phyloP scores from a whole-genome alignment of 2,329 filamentous ascomycete genomes.

The Beauveria sp. region DNA sequence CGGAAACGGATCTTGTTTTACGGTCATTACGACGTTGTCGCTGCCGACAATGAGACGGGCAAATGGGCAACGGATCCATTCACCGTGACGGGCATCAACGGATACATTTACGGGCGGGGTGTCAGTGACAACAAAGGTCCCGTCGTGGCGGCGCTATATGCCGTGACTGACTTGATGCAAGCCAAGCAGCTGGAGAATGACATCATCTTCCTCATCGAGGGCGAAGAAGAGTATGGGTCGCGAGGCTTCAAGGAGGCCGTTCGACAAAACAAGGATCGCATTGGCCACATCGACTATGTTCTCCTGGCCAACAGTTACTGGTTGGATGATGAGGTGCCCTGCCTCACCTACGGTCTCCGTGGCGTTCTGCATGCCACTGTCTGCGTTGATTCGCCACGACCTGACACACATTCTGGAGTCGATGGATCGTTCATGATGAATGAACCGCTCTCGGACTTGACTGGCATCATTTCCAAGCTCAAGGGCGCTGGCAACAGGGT shows the following conservation, averaged over 20 bases:
- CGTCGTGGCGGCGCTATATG: constrained; percentile 87
- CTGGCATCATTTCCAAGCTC: constrained; percentile 71
- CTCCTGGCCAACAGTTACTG: constrained; percentile 96
- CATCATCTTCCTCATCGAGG: constrained; percentile 89
- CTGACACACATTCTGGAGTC: constrained; percentile 93
- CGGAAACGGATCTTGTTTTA: constrained; percentile 92
- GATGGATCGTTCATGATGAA: constrained; percentile 86
- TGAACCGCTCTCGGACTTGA: constrained; percentile 86
- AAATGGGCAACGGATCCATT: constrained; percentile 90
- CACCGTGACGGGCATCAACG: constrained; percentile 78
- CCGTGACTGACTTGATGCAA: constrained; percentile 80
- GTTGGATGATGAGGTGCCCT: constrained; percentile 93
- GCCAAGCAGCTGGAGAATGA: constrained; percentile 80
- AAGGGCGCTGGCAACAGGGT: constrained; percentile 76
- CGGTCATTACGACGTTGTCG: constrained; percentile 95
- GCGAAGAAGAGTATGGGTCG: constrained; percentile 92
- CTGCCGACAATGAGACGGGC: constrained; percentile 71
- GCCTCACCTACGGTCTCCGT: constrained; percentile 86
- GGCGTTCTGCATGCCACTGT: constrained; percentile 92
- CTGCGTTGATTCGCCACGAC: constrained; percentile 75
- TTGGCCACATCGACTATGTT: constrained; percentile 90
- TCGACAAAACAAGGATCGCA: constrained; percentile 68
- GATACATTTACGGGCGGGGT: constrained; percentile 91
- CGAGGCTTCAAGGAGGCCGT: constrained; percentile 84
- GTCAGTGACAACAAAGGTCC: constrained; percentile 97